phyloP scores from a whole-genome alignment of 192 early-diverging fungal genomes.

The Umbelopsis vinacea region DNA sequence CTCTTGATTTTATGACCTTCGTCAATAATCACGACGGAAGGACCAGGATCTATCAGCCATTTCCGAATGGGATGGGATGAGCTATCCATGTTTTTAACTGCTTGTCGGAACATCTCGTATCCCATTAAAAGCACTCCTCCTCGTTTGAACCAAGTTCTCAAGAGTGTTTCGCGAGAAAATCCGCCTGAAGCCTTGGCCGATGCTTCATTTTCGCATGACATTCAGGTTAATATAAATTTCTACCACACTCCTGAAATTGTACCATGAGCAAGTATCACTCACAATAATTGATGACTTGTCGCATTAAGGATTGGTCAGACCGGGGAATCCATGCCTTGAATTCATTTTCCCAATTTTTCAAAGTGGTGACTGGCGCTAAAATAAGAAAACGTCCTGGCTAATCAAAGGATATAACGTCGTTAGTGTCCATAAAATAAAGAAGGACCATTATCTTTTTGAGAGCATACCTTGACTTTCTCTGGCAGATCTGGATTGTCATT shows the following conservation, averaged over 20 bases:
- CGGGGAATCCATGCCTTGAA: conserved; percentile 69
- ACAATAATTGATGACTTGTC: conserved; percentile 53
- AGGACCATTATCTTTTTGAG: neutral
- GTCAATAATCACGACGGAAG: conserved; percentile 77
- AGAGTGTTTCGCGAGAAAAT: conserved; percentile 30
- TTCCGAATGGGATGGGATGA: conserved; percentile 19
- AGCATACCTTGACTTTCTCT: conserved; percentile 48
- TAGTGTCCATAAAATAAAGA: neutral
- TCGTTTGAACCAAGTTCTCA: conserved; percentile 58
- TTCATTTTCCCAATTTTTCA: conserved; percentile 77
- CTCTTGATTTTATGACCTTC: conserved; percentile 85
- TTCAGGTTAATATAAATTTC: neutral
- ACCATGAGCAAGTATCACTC: neutral
- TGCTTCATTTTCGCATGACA: neutral
- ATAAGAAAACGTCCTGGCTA: conserved; percentile 63
- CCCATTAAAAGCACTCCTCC: conserved; percentile 75
- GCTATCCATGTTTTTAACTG: conserved; percentile 31
- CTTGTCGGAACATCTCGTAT: conserved; percentile 62
- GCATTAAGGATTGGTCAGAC: conserved; percentile 33
- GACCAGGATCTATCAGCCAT: conserved; percentile 64
- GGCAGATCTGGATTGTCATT: conserved; percentile 56
- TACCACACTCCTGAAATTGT: too few species aligned
- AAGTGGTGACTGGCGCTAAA: conserved; percentile 70
- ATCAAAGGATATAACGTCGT: neutral
- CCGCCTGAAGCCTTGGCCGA: neutral